phyloP scores from a whole-genome alignment of 805 yeast species.

The Zygosaccharomyces pseudorouxii region DNA sequence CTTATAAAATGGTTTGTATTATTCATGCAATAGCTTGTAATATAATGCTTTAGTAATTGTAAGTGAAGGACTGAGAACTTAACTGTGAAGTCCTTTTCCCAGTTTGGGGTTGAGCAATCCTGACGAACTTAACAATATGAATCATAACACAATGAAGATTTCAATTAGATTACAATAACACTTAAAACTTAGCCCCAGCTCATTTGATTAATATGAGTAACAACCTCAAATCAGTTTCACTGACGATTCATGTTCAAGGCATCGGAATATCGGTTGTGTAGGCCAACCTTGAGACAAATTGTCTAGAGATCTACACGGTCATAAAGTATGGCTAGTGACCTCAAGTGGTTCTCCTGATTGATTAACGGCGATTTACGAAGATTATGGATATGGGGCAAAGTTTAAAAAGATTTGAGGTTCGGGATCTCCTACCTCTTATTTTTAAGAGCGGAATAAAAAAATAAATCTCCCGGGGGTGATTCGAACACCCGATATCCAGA shows the following conservation, averaged over 20 bases:
- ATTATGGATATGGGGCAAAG: not conserved
- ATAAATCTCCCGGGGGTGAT: conserved; percentile 39
- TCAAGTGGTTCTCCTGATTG: not conserved
- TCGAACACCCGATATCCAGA: conserved; percentile 40
- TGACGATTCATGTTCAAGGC: not conserved
- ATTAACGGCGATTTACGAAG: not conserved
- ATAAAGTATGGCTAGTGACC: not conserved
- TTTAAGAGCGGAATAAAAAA: not conserved
- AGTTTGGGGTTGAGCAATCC: not conserved
- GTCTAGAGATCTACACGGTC: not conserved
- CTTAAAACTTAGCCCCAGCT: not conserved
- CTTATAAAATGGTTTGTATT: not conserved
- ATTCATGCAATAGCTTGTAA: not conserved
- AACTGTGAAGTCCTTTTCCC: not conserved
- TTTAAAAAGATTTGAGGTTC: not conserved
- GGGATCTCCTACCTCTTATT: not conserved
- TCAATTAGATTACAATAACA: not conserved
- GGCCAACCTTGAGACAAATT: not conserved
- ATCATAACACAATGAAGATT: too few relatives aligned
- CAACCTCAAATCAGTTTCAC: conserved; percentile 5
- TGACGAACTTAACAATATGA: too few relatives aligned
- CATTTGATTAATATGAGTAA: not conserved
- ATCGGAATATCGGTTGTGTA: not conserved
- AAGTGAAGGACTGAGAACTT: not conserved
- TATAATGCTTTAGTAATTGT: not conserved